Base-by-base conservation (phyloP, 2,329 filamentous ascomycete genomes). In the Aspergillus ochraceoroseus region DNA sequence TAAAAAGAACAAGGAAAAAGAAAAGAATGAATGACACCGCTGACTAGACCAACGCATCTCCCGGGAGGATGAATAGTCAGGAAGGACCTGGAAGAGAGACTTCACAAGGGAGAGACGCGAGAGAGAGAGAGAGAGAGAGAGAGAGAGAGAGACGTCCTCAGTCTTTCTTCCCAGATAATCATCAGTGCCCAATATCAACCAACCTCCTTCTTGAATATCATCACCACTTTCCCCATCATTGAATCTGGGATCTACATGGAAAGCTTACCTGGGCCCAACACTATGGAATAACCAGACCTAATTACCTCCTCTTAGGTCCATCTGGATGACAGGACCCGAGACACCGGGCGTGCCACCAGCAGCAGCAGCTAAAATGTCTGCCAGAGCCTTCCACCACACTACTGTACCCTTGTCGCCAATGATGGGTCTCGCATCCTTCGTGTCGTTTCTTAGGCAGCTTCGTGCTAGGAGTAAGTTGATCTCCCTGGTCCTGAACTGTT, bases 321-420 rank as follows among this genome's bases (percentile, higher is more conserved):
- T 17, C 40, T 44, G 43, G 43, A 40, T 52, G 51, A 53, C 47
- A 52, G 49, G 49, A 51, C 51, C 51, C 51, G 46, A 52, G 49
- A 48, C 51, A 49, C 46, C 51, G 51, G 51, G 40, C 43, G 47
- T 51, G 39, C 46, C 47, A 45, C 30, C 41, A 30, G 27, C 42
- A 29, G 44, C 47, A 51, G 39, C 38, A 43, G 26, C 48, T 43
- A 46, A 53, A 45, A 40, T 32, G 43, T 34, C 41, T 30, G 36
- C 31, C 33, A 20, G 33, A 46, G 23, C 31, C 27, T n/a, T 14
- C 4, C 28, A 6, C 40, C 33, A 43, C 37, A 19, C 38, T 23
- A 36, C 25, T 38, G 26, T 41, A 19, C 20, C 28, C 19, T 33
- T 19, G 31, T 29, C 39, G 9, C 26, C 32, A 28, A 35, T 31